Evolutionary conservation across 148 eudicot genomes (phyloP).

Genomic region (Cornus suecica): DNA sequence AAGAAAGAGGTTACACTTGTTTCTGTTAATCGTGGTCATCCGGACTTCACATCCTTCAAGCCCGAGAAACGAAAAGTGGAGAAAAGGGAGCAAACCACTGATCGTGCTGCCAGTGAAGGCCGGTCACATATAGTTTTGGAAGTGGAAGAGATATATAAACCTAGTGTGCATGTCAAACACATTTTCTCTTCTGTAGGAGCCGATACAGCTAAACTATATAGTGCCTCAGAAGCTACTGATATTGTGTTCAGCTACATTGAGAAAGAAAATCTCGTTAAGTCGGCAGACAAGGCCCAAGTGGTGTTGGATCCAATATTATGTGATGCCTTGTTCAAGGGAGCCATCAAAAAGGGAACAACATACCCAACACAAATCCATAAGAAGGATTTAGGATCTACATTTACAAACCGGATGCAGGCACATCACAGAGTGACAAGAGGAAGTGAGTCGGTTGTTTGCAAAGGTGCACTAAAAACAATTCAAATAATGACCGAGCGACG

Average conservation of each 20-base stretch:
- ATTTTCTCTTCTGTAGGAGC: constrained; percentile 81
- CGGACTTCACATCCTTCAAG: constrained; percentile 69
- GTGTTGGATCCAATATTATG: constrained; percentile 72
- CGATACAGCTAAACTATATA: constrained; percentile 55
- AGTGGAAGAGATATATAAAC: constrained; percentile 75
- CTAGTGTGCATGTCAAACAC: constrained; percentile 72
- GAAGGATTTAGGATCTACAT: constrained; percentile 69
- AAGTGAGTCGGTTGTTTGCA: constrained; percentile 62
- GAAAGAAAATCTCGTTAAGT: constrained; percentile 78
- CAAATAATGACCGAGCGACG: constrained; percentile 89
- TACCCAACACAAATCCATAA: constrained; percentile 97
- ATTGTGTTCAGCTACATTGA: constrained; percentile 75
- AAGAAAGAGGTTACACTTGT: constrained; percentile 78
- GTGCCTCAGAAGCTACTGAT: constrained; percentile 69
- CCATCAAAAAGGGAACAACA: constrained; percentile 72
- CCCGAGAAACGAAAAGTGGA: constrained; percentile 72
- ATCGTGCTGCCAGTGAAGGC: constrained; percentile 37
- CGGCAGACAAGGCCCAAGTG: constrained; percentile 60
- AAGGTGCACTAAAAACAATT: constrained; percentile 72
- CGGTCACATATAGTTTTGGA: constrained; percentile 45
- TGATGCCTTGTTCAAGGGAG: constrained; percentile 93
- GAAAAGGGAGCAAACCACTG: constrained; percentile 46
- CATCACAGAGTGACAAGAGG: constrained; percentile 87
- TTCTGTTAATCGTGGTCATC: constrained; percentile 70
- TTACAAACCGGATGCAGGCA: constrained; percentile 87